These are phyloP conservation scores for Podila verticillata DNA, from an alignment of 192 early-diverging fungal species.

Conservation along the genomic window DNA sequence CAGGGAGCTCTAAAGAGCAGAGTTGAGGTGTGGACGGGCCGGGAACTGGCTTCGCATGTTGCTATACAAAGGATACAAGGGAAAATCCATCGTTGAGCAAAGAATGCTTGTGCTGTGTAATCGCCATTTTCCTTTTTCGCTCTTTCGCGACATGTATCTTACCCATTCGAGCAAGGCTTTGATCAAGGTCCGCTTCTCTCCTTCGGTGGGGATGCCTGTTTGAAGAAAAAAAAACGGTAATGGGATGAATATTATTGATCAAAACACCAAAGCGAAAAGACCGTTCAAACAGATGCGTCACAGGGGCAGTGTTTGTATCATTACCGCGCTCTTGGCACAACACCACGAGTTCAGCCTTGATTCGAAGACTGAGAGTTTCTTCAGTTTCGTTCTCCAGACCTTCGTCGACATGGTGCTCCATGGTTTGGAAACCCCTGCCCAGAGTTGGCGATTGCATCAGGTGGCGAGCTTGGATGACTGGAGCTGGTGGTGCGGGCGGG, in stretches of 20 bases:
- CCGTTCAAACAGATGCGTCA: slow-evolving; percentile 3
- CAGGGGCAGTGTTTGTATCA: not conserved
- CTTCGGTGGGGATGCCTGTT: slow-evolving; percentile 69
- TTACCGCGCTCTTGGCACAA: slow-evolving; percentile 79
- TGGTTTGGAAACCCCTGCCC: slow-evolving; percentile 28
- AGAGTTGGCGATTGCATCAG: not conserved
- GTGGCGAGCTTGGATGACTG: slow-evolving; percentile 11
- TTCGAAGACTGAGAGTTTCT: slow-evolving; percentile 66
- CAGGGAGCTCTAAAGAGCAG: slow-evolving; percentile 56
- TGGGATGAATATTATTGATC: not conserved
- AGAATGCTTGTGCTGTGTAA: not conserved
- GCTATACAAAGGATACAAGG: slow-evolving; percentile 43
- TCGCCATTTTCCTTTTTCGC: not conserved
- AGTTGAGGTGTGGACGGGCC: slow-evolving; percentile 74
- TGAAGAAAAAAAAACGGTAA: not conserved
- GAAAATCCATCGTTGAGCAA: not conserved
- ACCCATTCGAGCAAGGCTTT: slow-evolving; percentile 70
- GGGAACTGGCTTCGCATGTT: slow-evolving; percentile 72
- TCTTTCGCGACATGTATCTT: slow-evolving; percentile 10
- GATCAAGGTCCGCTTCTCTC: slow-evolving; percentile 69
- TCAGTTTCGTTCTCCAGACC: slow-evolving; percentile 59
- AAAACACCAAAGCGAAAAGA: not conserved
- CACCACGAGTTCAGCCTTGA: slow-evolving; percentile 76
- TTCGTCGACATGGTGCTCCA: slow-evolving; percentile 39
- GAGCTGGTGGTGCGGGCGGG: not conserved